phyloP scores from a whole-genome alignment of 2,329 filamentous ascomycete genomes.

The Fusarium chuoi region DNA sequence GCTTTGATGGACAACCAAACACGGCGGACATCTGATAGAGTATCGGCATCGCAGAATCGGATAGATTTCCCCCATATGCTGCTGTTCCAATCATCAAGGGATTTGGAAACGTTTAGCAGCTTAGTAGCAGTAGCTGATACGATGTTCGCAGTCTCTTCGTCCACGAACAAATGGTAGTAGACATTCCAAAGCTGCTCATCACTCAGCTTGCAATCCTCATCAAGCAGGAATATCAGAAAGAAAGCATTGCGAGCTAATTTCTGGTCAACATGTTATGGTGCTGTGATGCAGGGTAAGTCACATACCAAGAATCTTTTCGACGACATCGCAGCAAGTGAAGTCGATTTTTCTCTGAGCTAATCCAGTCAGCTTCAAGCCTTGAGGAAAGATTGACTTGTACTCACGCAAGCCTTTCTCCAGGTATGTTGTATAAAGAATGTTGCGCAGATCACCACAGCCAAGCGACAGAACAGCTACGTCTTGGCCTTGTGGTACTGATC shows the following conservation, averaged over 20 bases:
- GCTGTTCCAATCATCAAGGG: conserved; percentile 56
- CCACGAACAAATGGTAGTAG: conserved; percentile 65
- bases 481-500: conserved; percentile 59
- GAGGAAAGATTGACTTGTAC: conserved; percentile 19
- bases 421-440: conserved; percentile 65
- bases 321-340: conserved; percentile 66
- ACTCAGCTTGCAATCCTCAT: conserved; percentile 46
- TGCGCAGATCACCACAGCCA: conserved; percentile 66
- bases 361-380: conserved; percentile 33
- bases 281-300: background rate
- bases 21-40: conserved; percentile 53
- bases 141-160: conserved; percentile 48
- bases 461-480: conserved; percentile 63
- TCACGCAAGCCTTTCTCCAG: conserved; percentile 52
- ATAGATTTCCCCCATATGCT: conserved; percentile 57
- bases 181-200: conserved; percentile 59
- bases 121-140: conserved; percentile 57
- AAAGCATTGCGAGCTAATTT: conserved; percentile 64
- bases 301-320: conserved; percentile 62
- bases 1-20: conserved; percentile 50
- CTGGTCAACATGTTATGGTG: background rate
- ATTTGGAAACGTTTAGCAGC: conserved; percentile 52
- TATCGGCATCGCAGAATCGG: conserved; percentile 60
- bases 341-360: conserved; percentile 57
- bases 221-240: conserved; percentile 61